phyloP scores from a whole-genome alignment of 2,329 filamentous ascomycete species.

The Colletotrichum sp. region DNA sequence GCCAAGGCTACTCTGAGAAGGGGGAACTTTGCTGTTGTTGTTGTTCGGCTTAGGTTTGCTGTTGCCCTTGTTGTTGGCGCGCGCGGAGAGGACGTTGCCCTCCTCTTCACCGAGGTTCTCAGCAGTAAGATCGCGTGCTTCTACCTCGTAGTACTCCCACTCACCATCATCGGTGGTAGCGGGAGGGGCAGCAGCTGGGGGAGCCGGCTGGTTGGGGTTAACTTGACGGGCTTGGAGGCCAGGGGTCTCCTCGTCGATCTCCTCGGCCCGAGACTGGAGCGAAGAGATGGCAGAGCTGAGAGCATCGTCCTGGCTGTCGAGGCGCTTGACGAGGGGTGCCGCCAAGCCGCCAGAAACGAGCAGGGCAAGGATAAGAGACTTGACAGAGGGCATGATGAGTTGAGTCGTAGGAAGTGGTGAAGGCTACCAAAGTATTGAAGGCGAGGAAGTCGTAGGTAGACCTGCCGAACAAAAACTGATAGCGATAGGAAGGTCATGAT shows the following conservation, averaged over 20 bases:
- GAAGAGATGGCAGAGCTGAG: background rate
- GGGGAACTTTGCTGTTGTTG: background rate
- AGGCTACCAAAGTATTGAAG: background rate
- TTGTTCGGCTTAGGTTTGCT: background rate
- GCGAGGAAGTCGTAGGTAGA: background rate
- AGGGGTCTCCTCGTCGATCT: background rate
- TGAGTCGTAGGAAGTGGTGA: accelerated
- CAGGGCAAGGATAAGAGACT: background rate
- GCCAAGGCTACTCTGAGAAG: background rate
- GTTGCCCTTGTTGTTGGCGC: background rate
- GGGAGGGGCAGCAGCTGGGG: background rate
- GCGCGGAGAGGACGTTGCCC: background rate
- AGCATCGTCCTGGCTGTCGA: background rate
- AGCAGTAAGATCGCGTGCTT: background rate
- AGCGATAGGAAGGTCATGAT: too few species aligned
- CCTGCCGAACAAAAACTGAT: too few species aligned
- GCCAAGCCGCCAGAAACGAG: background rate
- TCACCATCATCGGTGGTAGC: background rate
- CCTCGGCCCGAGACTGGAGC: background rate
- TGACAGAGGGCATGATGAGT: background rate
- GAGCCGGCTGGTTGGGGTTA: background rate
- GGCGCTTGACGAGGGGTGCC: background rate
- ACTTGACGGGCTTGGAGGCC: background rate
- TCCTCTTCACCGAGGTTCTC: background rate
- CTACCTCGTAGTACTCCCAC: background rate